A percentile compares a stretch with the other conserved stretches of the same genome.
Conservation (phyloP, 78 protist genomes). For the Dictyostelium intermedium region DNA sequence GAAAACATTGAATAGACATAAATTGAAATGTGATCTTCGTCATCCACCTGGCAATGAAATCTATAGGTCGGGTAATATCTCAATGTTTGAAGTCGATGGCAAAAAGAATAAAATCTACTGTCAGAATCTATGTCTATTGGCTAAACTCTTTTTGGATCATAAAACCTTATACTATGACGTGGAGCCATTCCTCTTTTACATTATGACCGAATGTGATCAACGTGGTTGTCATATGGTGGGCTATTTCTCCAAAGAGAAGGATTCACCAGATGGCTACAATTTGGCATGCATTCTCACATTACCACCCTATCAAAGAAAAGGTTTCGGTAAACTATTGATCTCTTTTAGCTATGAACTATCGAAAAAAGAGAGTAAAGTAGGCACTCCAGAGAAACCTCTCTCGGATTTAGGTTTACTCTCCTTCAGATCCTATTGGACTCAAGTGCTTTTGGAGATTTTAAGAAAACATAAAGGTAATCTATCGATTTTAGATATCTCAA, state of each 20-base stretch:
- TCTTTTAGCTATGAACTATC: conserved; percentile 94
- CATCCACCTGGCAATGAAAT: conserved; percentile 98
- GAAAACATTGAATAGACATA: conserved; percentile 87
- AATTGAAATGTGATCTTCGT: conserved; percentile 83
- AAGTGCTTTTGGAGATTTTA: conserved; percentile 59
- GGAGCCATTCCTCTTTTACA: conserved; percentile 97
- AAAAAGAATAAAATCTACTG: conserved; percentile 92
- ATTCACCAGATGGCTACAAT: conserved; percentile 88
- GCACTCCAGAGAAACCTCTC: conserved; percentile 99
- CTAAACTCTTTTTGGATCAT: conserved; percentile 97
- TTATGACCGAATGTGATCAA: conserved; percentile 91
- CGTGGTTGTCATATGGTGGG: conserved; percentile 96
- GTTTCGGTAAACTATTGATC: conserved; percentile 96
- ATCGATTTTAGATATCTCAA: conserved; percentile 81
- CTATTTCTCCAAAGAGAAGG: conserved; percentile 96
- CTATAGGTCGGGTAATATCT: conserved; percentile 84
- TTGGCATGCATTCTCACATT: conserved; percentile 97
- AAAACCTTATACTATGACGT: conserved; percentile 95
- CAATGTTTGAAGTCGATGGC: conserved; percentile 96
- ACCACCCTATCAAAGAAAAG: conserved; percentile 96
- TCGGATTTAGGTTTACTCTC: conserved; percentile 96
- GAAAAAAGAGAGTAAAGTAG: conserved; percentile 90
- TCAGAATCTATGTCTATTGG: conserved; percentile 95
- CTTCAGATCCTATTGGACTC: conserved; percentile 93
- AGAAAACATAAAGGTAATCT: conserved; percentile 51